Evolutionary conservation across 345 rosid genomes (phyloP).

Genomic region (Eucalyptus leucophloia): DNA sequence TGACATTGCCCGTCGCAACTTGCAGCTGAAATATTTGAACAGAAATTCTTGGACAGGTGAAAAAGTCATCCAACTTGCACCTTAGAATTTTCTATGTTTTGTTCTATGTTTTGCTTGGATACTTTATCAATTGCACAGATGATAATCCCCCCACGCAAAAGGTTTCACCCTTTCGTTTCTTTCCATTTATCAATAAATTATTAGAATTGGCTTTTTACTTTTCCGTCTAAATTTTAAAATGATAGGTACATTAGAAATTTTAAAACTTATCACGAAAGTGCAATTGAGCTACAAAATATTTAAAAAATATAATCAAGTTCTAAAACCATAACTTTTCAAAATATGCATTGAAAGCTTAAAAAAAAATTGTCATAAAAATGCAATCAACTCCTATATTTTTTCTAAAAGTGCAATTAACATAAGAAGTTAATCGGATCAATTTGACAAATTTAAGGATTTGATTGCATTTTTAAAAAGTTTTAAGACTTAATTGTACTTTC

Average conservation of each 20-base stretch:
- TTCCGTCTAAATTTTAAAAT: background rate
- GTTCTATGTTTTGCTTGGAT: background rate
- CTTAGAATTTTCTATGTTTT: background rate
- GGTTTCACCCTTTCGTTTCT: background rate
- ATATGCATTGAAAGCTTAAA: too few species aligned
- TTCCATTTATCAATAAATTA: background rate
- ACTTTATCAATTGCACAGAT: background rate
- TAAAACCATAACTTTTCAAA: too few species aligned
- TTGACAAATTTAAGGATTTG: background rate
- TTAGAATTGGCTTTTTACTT: background rate
- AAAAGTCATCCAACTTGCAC: background rate
- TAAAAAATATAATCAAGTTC: too few species aligned
- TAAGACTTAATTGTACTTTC: background rate
- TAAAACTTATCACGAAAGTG: too few species aligned
- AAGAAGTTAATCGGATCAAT: background rate
- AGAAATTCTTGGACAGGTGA: background rate
- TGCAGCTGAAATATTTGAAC: background rate
- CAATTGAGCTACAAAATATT: rapidly evolving
- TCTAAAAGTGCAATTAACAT: background rate
- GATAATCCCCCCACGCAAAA: background rate
- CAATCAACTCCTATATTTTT: too few species aligned
- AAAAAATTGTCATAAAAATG: too few species aligned
- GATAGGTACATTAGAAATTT: rapidly evolving
- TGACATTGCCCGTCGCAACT: background rate
- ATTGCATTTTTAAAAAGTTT: rapidly evolving